Evolutionary conservation across 768 basidiomycete genomes (phyloP).

Genomic region (Pisolithus tinctorius): DNA sequence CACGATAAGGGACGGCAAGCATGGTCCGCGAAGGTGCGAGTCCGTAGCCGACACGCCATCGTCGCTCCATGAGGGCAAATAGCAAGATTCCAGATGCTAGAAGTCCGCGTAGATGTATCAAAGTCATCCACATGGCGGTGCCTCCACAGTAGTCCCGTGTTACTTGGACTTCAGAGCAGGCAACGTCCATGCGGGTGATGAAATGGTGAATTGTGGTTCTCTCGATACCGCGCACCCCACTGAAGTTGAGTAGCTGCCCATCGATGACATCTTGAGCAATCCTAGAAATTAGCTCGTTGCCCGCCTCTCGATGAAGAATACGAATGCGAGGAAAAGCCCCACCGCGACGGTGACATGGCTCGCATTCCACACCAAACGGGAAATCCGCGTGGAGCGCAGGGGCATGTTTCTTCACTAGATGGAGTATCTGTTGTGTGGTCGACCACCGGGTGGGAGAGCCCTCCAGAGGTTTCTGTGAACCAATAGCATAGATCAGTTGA

Average conservation of each 20-base stretch:
- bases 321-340: slow-evolving; percentile 22
- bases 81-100: slow-evolving; percentile 27
- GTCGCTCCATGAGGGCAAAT: slow-evolving; percentile 25
- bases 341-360: background rate
- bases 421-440: slow-evolving; percentile 31
- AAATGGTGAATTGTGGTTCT: slow-evolving; percentile 15
- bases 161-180: background rate
- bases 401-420: slow-evolving; percentile 12
- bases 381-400: background rate
- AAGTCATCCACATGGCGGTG: slow-evolving; percentile 11
- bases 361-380: slow-evolving; percentile 4
- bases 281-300: slow-evolving; percentile 6
- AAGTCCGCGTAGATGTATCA: slow-evolving; percentile 31
- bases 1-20: slow-evolving; percentile 33
- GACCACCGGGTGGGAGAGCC: slow-evolving; percentile 37
- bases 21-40: slow-evolving; percentile 25
- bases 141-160: slow-evolving; percentile 5
- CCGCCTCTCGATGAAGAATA: slow-evolving; percentile 10
- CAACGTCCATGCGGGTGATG: slow-evolving; percentile 11
- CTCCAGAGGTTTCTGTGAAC: slow-evolving; percentile 30
- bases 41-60: slow-evolving; percentile 36
- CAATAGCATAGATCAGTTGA: slow-evolving; percentile 41
- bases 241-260: slow-evolving; percentile 12
- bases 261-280: slow-evolving; percentile 14
- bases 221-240: background rate